Evolutionary conservation across 1,284 basidiomycete species (phyloP).

Genomic region (Trametes polyzona): DNA sequence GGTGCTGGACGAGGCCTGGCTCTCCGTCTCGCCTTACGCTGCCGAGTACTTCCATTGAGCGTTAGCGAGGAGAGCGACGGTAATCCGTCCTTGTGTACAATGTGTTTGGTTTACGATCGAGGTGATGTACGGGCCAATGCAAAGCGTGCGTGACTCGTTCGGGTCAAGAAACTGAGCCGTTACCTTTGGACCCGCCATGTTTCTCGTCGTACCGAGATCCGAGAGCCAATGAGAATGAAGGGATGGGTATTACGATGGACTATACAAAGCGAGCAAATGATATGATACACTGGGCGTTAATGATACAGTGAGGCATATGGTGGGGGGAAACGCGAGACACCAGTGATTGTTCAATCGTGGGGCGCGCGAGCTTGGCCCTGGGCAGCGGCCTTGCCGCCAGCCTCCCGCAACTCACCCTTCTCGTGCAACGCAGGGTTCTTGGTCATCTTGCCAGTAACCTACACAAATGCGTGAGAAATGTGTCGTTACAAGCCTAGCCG

Average conservation of each 20-base stretch:
- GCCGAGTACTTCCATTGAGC: slow-evolving; percentile 35
- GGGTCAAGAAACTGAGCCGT: no score
- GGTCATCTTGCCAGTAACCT: slow-evolving; percentile 55
- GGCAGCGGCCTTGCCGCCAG: slow-evolving; percentile 53
- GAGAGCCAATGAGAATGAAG: no score
- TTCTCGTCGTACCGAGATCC: no score
- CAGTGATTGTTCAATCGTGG: slow-evolving; percentile 40
- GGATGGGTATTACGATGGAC: no score
- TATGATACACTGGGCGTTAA: background rate
- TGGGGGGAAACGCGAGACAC: no score
- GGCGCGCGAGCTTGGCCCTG: slow-evolving; percentile 45
- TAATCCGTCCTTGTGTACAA: no score
- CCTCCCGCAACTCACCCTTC: slow-evolving; percentile 57
- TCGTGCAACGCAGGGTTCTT: slow-evolving; percentile 55
- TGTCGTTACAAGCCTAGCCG: background rate
- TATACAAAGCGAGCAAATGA: no score
- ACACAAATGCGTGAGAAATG: background rate
- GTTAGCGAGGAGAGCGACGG: no score
- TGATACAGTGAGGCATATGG: background rate
- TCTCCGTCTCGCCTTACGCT: slow-evolving; percentile 35
- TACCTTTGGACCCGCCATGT: no score
- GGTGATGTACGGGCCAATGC: no score
- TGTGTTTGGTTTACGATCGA: no score
- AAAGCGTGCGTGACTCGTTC: no score
- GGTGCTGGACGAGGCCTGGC: slow-evolving; percentile 45